Percentiles rank a stretch among this genome's conserved stretches.
Evolutionary conservation across 148 eudicot genomes (phyloP).

Genomic region (Amaranthus hypochondriacus): DNA sequence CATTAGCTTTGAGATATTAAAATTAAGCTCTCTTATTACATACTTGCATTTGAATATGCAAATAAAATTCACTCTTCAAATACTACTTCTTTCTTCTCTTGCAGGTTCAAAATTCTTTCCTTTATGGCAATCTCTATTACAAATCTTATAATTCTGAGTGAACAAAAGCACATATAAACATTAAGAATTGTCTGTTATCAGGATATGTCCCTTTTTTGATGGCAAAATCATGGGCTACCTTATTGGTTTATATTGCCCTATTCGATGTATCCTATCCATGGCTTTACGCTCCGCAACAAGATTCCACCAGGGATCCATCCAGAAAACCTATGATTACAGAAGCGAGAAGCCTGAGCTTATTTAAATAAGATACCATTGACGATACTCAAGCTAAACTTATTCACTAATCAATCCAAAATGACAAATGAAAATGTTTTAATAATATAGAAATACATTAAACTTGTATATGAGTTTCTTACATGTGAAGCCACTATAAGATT

Average conservation of each 20-base stretch:
- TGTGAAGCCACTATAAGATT: constrained; percentile 93
- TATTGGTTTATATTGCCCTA: constrained; percentile 90
- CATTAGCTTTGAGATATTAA: constrained; percentile 4
- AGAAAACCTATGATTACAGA: constrained; percentile 51
- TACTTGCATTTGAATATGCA: not conserved
- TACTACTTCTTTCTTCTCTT: constrained; percentile 83
- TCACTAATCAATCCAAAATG: not conserved
- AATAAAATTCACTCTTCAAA: constrained; percentile 74
- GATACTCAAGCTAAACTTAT: not conserved
- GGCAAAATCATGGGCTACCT: constrained; percentile 28
- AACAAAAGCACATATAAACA: constrained; percentile 1
- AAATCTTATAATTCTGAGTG: constrained; percentile 69
- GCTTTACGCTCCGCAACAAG: constrained; percentile 90
- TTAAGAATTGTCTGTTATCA: not conserved
- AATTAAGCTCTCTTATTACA: too few species aligned
- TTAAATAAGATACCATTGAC: not conserved
- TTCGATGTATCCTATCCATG: constrained; percentile 84
- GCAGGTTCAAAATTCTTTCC: constrained; percentile 83
- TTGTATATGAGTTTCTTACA: constrained; percentile 38
- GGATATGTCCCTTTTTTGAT: not conserved
- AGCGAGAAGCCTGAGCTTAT: not conserved
- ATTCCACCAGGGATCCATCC: constrained; percentile 99
- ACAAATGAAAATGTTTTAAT: not conserved
- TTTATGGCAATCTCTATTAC: constrained; percentile 73
- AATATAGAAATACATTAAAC: not conserved